A percentile compares a stretch with the other conserved stretches of the same genome.
Evolutionary conservation across 495 filamentous ascomycete species (phyloP).

Genomic region (Penicillium lividum): DNA sequence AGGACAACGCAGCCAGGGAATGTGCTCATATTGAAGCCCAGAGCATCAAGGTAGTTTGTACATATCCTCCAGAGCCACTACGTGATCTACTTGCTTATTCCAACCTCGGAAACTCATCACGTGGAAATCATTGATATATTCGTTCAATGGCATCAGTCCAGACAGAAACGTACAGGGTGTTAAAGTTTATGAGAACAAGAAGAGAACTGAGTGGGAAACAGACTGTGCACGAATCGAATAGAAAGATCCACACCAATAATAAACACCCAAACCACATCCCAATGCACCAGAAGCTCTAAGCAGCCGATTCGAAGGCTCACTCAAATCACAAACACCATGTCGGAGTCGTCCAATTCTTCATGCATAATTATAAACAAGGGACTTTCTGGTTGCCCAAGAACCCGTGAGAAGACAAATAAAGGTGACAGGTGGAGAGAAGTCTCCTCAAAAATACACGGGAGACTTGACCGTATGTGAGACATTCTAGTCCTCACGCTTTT

Average conservation of each 20-base stretch:
- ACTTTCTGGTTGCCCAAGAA: constrained; percentile 3
- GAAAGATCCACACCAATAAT: constrained; percentile 8
- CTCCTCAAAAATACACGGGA: background rate
- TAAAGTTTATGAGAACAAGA: constrained; percentile 16
- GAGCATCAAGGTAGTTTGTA: too few species aligned
- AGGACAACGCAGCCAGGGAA: too few species aligned
- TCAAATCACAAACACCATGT: constrained; percentile 15
- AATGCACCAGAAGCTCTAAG: constrained; percentile 4
- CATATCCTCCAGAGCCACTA: too few species aligned
- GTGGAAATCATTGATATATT: constrained; percentile 24
- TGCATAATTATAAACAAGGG: constrained; percentile 26
- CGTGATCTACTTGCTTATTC: background rate
- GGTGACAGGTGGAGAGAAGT: background rate
- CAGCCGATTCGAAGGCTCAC: constrained; percentile 1
- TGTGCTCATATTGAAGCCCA: too few species aligned
- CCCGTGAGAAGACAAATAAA: constrained; percentile 5
- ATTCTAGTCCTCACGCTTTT: constrained; percentile 17
- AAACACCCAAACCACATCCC: constrained; percentile 2
- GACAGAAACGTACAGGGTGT: constrained; percentile 6
- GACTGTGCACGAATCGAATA: constrained; percentile 23
- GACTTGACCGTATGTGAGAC: background rate
- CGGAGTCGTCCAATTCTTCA: constrained; percentile 7
- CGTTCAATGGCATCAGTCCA: constrained; percentile 17
- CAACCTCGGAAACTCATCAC: background rate
- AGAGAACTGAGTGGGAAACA: constrained; percentile 9